Percentiles rank a stretch among this genome's conserved stretches.
phyloP scores from a whole-genome alignment of 768 basidiomycete species.

The Candolleomyces aberdarensis region DNA sequence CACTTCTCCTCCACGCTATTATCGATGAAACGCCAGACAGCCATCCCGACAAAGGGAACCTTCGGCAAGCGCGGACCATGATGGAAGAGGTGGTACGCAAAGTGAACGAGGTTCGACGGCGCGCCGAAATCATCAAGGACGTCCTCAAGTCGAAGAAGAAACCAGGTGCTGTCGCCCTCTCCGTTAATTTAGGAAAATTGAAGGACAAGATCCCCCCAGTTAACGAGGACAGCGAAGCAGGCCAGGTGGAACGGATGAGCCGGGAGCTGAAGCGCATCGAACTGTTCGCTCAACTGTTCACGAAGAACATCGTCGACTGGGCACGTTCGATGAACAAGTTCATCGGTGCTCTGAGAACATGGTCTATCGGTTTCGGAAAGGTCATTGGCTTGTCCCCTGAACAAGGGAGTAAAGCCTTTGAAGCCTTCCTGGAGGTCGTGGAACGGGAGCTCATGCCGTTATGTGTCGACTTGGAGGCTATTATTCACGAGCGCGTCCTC shows the following conservation, averaged over 20 bases:
- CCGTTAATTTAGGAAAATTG: conserved; percentile 58
- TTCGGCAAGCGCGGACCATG: conserved; percentile 48
- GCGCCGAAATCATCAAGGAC: conserved; percentile 77
- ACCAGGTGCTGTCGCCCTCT: conserved; percentile 46
- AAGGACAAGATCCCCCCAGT: no score
- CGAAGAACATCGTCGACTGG: conserved; percentile 63
- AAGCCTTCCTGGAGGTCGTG: conserved; percentile 62
- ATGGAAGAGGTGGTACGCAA: conserved; percentile 73
- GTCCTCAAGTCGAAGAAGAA: conserved; percentile 53
- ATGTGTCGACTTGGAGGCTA: conserved; percentile 48
- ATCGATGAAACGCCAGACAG: conserved; percentile 69
- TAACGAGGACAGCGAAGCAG: conserved; percentile 40
- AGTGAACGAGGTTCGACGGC: conserved; percentile 74
- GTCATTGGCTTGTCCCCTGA: conserved; percentile 60
- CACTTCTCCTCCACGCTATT: conserved; percentile 76
- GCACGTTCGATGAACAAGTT: conserved; percentile 46
- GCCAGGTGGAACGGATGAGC: conserved; percentile 52
- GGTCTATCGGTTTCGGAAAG: conserved; percentile 64
- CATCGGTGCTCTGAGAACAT: conserved; percentile 49
- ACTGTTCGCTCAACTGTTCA: conserved; percentile 57
- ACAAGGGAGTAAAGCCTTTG: conserved; percentile 57
- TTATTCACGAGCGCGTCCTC: conserved; percentile 52
- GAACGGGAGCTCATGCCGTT: conserved; percentile 51
- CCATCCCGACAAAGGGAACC: conserved; percentile 62
- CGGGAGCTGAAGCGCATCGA: conserved; percentile 55